Base-by-base conservation (phyloP, 805 yeast genomes). In the Wickerhamomyces mucosus region DNA sequence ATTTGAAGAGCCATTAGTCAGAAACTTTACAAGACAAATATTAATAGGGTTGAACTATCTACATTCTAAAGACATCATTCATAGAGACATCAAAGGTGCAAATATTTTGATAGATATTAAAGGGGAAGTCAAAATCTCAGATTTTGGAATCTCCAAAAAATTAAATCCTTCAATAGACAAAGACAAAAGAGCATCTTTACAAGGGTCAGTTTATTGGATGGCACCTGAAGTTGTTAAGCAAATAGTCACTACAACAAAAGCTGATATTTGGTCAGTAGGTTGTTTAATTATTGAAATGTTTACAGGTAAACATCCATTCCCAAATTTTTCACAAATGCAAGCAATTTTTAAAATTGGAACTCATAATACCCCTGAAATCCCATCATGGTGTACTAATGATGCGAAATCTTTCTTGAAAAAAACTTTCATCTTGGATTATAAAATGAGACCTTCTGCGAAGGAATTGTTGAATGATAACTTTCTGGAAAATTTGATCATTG, bases 141-240 rank as follows among this genome's bases (percentile, higher is more conserved):
- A 84, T 56, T 84, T 84, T 51, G 95, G 95, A 21, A 79, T 84
- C 23, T 79, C 92, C 15, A 72, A 73, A 38, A 75, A 75, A 36
- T 58, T 76, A 7, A 78, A 81, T 24, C 75, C 81, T 6, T 53
- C 46, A 56, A 45, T 31, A 38, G 18, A 46, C 17, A 51, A 43
- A 21, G 55, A 56, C 27, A 72, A 71, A 41, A 69, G 96, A 27
- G 88, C 83, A 2, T 85, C 95, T 0, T 59, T 85, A 32, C 96
- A 89, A 56, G 98, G 98, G 0, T 84, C 95, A 0, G 86, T 89
- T 0, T 92, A 79, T 51, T 92, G 98, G 97, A 92, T 92, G 98
- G 97, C 98, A 0, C 98, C 98, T 0, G 98, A 92, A 53, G 97
- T 92, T 7, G 97, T 92, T 13, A 84, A 86, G 47, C 96, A 88